Evolutionary conservation across 2,329 filamentous ascomycete species (phyloP).

Genomic region (Hypocreales sp.): DNA sequence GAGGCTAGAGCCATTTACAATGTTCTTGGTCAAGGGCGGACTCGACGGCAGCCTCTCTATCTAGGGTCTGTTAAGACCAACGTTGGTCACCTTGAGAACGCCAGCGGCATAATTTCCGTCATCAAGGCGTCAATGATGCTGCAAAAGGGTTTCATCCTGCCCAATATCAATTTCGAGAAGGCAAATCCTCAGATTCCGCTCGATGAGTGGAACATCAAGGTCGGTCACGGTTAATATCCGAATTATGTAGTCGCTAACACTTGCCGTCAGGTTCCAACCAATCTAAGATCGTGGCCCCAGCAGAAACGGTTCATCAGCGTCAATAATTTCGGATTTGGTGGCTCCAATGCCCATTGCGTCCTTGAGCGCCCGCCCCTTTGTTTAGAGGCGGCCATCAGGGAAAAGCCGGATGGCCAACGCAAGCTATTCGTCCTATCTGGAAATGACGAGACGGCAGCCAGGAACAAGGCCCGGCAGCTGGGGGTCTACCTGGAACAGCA

Average conservation of each 20-base stretch:
- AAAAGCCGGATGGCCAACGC: conserved; percentile 3
- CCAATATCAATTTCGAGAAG: conserved; percentile 32
- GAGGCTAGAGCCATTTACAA: conserved; percentile 32
- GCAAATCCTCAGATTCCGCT: conserved; percentile 33
- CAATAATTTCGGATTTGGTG: conserved; percentile 32
- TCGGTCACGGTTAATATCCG: too few species aligned
- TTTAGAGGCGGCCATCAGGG: conserved; percentile 2
- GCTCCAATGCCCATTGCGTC: conserved; percentile 27
- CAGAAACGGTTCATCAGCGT: conserved; percentile 33
- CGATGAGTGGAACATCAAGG: conserved; percentile 31
- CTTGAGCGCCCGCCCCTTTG: conserved; percentile 10
- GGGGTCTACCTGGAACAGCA: conserved; percentile 24
- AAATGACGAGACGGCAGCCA: conserved; percentile 19
- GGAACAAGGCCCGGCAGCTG: conserved; percentile 14
- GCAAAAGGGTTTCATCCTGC: conserved; percentile 31
- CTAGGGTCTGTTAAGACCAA: conserved; percentile 35
- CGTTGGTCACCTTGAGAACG: conserved; percentile 35
- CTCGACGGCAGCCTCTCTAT: conserved; percentile 24
- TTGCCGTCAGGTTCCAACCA: conserved; percentile 29
- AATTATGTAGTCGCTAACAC: too few species aligned
- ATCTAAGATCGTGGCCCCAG: conserved; percentile 28
- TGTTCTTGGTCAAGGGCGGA: conserved; percentile 23
- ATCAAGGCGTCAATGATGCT: conserved; percentile 37
- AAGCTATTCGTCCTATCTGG: conserved; percentile 28
- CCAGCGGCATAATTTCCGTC: conserved; percentile 32